A percentile compares a stretch with the other conserved stretches of the same genome.
Conservation (phyloP, 1,139 yeast species). For the Diutina mesorugosa region DNA sequence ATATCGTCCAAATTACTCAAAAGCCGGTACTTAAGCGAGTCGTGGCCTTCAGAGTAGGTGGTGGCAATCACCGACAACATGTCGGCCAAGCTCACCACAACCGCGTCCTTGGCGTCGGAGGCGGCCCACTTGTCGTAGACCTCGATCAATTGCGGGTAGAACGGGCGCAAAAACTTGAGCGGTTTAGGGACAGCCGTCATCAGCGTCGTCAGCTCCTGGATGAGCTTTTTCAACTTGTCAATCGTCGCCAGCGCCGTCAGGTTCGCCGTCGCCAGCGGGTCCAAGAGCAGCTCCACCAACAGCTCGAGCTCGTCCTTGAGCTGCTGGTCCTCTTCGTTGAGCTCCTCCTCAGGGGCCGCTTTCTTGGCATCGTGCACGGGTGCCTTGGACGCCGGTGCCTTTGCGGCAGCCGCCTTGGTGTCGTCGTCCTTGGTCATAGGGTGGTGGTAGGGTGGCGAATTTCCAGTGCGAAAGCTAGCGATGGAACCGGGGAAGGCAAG, state of each 20-base stretch:
- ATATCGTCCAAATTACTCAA: constrained; percentile 38
- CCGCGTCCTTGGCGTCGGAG: constrained; percentile 19
- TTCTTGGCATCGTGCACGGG: not conserved
- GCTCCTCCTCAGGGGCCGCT: constrained; percentile 46
- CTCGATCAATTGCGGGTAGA: constrained; percentile 52
- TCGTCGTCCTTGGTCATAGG: not conserved
- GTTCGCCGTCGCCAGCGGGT: constrained; percentile 32
- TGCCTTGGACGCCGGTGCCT: not conserved
- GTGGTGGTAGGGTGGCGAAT: not conserved
- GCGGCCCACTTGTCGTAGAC: constrained; percentile 58
- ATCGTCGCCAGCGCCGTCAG: constrained; percentile 49
- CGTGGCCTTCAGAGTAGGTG: constrained; percentile 84
- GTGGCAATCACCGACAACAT: constrained; percentile 86
- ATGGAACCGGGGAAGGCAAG: not conserved
- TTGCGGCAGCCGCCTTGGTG: not conserved
- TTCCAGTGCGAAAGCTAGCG: not conserved
- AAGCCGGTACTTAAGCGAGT: constrained; percentile 71
- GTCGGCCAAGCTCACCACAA: constrained; percentile 45
- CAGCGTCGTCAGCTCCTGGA: constrained; percentile 89
- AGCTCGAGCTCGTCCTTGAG: constrained; percentile 78
- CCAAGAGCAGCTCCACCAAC: constrained; percentile 65
- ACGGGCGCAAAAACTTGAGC: constrained; percentile 85
- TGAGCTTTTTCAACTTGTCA: constrained; percentile 38
- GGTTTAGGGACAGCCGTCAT: constrained; percentile 99
- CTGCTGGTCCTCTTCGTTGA: constrained; percentile 88